These are phyloP conservation scores for Naganishia albida DNA, from an alignment of 1,284 basidiomycete genomes.

Conservation along the genomic window DNA sequence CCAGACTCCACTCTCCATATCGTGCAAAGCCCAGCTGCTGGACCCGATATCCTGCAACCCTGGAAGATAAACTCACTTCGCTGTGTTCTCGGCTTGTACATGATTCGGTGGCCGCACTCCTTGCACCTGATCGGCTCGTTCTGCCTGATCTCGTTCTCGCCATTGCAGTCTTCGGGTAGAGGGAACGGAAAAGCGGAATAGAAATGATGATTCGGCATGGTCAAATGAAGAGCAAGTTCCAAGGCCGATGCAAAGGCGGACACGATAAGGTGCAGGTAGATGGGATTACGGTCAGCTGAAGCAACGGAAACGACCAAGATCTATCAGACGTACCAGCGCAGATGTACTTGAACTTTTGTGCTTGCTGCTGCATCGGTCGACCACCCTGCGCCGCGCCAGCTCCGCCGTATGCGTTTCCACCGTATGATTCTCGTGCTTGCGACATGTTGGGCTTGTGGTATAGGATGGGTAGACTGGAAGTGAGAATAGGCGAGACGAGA, in stretches of 20 bases:
- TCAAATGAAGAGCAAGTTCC: too few species aligned
- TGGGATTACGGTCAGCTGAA: constrained; percentile 9
- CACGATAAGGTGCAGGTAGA: constrained; percentile 1
- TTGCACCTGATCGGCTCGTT: constrained; percentile 93
- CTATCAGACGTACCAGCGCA: constrained; percentile 71
- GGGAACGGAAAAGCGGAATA: background rate
- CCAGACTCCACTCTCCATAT: background rate
- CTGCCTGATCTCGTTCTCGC: constrained; percentile 88
- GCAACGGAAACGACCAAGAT: constrained; percentile 16
- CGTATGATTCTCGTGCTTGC: constrained; percentile 20
- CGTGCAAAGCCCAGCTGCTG: background rate
- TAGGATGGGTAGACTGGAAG: background rate
- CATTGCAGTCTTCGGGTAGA: constrained; percentile 76
- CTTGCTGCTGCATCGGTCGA: constrained; percentile 35
- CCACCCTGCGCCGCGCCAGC: constrained; percentile 14
- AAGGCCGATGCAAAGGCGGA: background rate
- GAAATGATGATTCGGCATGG: too few species aligned
- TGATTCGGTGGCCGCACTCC: constrained; percentile 96
- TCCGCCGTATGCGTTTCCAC: constrained; percentile 18
- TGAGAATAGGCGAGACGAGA: background rate
- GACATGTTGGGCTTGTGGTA: background rate
- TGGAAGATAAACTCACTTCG: constrained; percentile 69
- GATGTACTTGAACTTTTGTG: constrained; percentile 77
- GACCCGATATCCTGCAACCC: background rate
- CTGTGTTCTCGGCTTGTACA: constrained; percentile 98